Evolutionary conservation across 768 basidiomycete species (phyloP).

Genomic region (Tricholoma sp.): DNA sequence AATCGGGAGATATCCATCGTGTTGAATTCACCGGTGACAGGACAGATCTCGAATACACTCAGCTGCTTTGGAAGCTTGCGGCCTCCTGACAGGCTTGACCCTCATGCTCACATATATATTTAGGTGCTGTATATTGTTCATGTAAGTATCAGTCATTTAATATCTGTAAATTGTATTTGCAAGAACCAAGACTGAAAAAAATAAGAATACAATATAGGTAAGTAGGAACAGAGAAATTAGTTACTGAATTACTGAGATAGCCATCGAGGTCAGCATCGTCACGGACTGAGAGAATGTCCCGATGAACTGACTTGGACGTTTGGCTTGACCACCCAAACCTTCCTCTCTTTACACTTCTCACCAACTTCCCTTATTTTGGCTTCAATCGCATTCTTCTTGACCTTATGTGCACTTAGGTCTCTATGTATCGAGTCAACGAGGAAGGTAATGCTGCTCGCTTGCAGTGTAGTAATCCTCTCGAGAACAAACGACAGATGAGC

Average conservation of each 20-base stretch:
- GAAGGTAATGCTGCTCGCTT: slow-evolving; percentile 56
- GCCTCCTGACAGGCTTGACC: slow-evolving; percentile 25
- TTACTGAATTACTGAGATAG: background rate
- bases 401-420: slow-evolving; percentile 60
- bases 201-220: background rate
- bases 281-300: background rate
- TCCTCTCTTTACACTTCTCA: slow-evolving; percentile 70
- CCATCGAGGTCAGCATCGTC: background rate
- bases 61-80: slow-evolving; percentile 41
- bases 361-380: slow-evolving; percentile 73
- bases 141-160: background rate
- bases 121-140: background rate
- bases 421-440: slow-evolving; percentile 73
- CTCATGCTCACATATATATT: background rate
- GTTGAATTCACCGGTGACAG: slow-evolving; percentile 31
- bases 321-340: slow-evolving; percentile 68
- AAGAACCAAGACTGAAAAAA: background rate
- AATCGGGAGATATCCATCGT: slow-evolving; percentile 42
- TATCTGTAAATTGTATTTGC: background rate
- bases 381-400: slow-evolving; percentile 83
- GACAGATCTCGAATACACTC: slow-evolving; percentile 32
- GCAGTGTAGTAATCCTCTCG: slow-evolving; percentile 55
- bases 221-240: background rate
- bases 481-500: slow-evolving; percentile 55
- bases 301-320: slow-evolving; percentile 19